Percentiles rank a stretch among this genome's conserved stretches.
Evolutionary conservation across 1,284 basidiomycete species (phyloP).

Genomic region (Neonothopanus nambi): DNA sequence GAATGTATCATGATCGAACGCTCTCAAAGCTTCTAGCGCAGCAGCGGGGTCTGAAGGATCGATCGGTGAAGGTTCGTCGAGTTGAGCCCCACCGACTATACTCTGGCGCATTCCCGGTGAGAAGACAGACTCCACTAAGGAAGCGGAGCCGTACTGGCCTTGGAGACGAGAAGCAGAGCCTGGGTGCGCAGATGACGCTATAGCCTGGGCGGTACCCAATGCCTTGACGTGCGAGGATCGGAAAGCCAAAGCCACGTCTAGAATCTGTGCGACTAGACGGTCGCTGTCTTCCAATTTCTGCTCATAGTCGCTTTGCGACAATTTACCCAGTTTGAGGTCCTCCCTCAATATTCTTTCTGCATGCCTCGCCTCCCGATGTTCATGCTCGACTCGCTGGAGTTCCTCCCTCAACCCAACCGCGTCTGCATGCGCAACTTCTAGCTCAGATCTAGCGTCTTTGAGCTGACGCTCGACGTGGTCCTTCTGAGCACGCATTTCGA

Average conservation of each 20-base stretch:
- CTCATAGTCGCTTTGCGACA: conserved; percentile 68
- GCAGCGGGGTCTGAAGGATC: conserved; percentile 70
- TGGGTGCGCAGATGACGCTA: conserved; percentile 67
- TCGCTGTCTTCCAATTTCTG: conserved; percentile 59
- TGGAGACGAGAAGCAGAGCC: conserved; percentile 39
- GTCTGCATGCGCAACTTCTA: conserved; percentile 64
- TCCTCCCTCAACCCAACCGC: conserved; percentile 69
- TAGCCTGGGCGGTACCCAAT: conserved; percentile 57
- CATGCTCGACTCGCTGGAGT: conserved; percentile 66
- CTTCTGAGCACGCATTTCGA: conserved; percentile 66
- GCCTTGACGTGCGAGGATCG: conserved; percentile 73
- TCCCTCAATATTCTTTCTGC: conserved; percentile 64
- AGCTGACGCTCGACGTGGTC: conserved; percentile 60
- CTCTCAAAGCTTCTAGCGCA: conserved; percentile 66
- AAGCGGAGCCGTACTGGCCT: conserved; percentile 24
- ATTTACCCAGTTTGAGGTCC: conserved; percentile 58
- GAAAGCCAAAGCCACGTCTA: conserved; percentile 75
- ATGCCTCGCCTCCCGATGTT: conserved; percentile 61
- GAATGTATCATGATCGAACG: conserved; percentile 84
- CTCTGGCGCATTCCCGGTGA: conserved; percentile 50
- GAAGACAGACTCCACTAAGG: conserved; percentile 47
- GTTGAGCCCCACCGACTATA: conserved; percentile 34
- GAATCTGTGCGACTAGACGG: conserved; percentile 68
- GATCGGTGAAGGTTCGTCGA: conserved; percentile 67
- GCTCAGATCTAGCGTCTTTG: conserved; percentile 58